Conservation (phyloP, 139 green algal species). For the Volvox reticuliferus region DNA sequence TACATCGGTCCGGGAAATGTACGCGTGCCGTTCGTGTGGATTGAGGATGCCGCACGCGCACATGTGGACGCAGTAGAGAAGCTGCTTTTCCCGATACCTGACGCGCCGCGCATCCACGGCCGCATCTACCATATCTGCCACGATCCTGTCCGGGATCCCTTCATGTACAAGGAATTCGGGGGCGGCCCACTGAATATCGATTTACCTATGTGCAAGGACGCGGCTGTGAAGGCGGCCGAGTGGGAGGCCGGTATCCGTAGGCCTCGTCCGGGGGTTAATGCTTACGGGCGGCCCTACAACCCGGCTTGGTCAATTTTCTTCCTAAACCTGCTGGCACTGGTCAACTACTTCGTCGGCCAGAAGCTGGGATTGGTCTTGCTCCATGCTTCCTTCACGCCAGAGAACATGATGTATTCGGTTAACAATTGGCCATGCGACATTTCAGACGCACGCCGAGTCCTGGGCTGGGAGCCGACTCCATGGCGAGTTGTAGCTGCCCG, state of each 20-base stretch:
- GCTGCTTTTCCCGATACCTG: constrained; percentile 2
- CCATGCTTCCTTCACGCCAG: not conserved
- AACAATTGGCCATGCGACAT: constrained; percentile 37
- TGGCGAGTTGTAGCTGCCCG: constrained; percentile 33
- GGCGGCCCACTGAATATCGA: not conserved
- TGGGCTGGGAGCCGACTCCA: constrained; percentile 47
- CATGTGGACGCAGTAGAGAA: constrained; percentile 17
- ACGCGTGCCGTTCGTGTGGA: constrained; percentile 19
- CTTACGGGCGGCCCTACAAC: not conserved
- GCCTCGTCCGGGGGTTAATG: not conserved
- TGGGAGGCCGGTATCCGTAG: constrained; percentile 2
- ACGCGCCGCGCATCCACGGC: not conserved
- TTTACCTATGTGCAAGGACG: not conserved
- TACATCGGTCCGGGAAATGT: not conserved
- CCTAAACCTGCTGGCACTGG: not conserved
- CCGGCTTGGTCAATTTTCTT: not conserved
- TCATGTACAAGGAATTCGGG: not conserved
- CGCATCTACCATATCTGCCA: constrained; percentile 34
- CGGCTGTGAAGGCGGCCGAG: not conserved
- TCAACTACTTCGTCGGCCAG: constrained; percentile 28
- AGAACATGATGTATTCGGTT: not conserved
- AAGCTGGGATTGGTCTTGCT: not conserved
- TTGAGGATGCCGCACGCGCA: constrained; percentile 37
- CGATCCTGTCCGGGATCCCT: constrained; percentile 20
- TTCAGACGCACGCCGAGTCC: not conserved